Base-by-base conservation (phyloP, 2,329 filamentous ascomycete genomes). In the Zarea fungicola region DNA sequence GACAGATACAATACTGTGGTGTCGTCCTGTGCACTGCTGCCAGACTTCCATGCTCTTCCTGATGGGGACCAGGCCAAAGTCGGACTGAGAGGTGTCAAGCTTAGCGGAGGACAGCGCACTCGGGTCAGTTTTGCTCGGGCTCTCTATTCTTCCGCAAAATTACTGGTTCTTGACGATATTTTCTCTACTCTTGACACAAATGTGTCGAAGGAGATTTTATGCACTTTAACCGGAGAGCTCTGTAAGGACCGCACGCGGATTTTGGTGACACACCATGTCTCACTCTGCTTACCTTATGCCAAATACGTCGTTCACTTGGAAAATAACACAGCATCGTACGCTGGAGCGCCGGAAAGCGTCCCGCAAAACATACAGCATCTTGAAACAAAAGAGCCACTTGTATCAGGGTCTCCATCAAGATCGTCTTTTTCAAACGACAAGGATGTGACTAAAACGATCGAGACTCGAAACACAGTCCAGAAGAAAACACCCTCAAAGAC, bases 191-290 rank as follows among this genome's bases (percentile, higher is more conserved):
- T 45, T 9, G 19, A 37, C 16, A 28, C 23, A 14, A 18, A 35
- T 35, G 42, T 44, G 18, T 19, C 42, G 16, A 34, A 26, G 7
- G 19, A 26, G 7, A 26, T 44, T 18, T 34, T 44, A 5, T 13
- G 6, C 42, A 21, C 42, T 21, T 34, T 25, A 9, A 35, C 16
- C 6, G 29, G 42, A 7, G 6, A 44, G 29, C 4, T 44, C n/a
- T 25, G 29, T 29, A 25, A 13, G 6, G 29, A 21, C 10, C 29
- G 42, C 5, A 44, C 29, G 3, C 31, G n/a, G 6, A 26, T 44
- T 13, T 21, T 44, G 29, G 21, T 35, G 29, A 44, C 42, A 10
- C 29, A 44, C 29, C 28, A 43, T 13, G 28, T 43, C n/a, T 43
- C 41, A 25, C 28, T 43, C 1, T 43, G 41, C 29, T 18, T 43